Conservation (phyloP, 192 early-diverging fungal genomes). For the Spizellomyces punctatus region DNA sequence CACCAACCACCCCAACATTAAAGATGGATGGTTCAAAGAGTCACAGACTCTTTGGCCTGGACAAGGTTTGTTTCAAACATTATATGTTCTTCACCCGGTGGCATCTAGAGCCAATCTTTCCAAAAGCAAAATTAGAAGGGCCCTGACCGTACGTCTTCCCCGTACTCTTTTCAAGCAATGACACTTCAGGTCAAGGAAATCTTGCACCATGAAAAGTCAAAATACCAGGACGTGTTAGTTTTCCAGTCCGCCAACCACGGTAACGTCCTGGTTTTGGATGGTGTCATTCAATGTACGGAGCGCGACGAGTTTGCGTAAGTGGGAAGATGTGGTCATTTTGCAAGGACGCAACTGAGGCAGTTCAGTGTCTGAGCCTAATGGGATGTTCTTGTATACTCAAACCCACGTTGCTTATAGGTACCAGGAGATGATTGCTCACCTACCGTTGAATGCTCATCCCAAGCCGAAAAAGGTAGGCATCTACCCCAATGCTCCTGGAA, state of each 20-base stretch:
- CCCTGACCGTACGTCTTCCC: background rate
- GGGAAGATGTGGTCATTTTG: background rate
- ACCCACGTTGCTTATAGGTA: conserved; percentile 54
- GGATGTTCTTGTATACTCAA: no score
- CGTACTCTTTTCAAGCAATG: conserved; percentile 68
- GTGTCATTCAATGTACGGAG: conserved; percentile 97
- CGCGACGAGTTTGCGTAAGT: conserved; percentile 96
- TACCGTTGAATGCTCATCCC: conserved; percentile 92
- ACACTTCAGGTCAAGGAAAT: conserved; percentile 92
- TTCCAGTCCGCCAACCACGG: conserved; percentile 95
- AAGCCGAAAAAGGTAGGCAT: conserved; percentile 82
- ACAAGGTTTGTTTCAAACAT: conserved; percentile 66
- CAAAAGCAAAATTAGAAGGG: background rate
- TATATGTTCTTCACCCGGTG: conserved; percentile 5
- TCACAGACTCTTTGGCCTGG: conserved; percentile 95
- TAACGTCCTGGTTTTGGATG: conserved; percentile 96
- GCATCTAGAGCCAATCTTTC: conserved; percentile 1
- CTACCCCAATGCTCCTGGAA: background rate
- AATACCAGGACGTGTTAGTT: conserved; percentile 97
- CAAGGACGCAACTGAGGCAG: no score
- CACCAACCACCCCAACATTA: conserved; percentile 85
- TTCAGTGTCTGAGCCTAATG: no score
- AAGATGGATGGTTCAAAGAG: conserved; percentile 97
- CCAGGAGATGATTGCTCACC: conserved; percentile 99
- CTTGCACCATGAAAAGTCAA: conserved; percentile 91